phyloP scores from a whole-genome alignment of 176 grass and related monocot genomes.

The Cymbopogon citratus region DNA sequence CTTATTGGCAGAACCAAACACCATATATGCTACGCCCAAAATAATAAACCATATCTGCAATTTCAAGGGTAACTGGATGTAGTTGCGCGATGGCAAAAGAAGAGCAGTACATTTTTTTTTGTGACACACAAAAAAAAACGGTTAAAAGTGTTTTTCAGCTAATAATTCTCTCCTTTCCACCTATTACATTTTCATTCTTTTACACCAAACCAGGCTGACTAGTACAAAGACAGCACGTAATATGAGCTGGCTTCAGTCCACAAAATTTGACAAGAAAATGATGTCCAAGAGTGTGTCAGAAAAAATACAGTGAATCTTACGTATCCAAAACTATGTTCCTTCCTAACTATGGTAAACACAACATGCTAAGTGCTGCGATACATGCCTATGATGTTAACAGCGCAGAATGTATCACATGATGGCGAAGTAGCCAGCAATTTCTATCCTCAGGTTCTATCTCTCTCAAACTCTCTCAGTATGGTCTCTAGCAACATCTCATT shows the following conservation, averaged over 20 bases:
- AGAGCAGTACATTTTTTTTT: background rate
- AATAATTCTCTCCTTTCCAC: background rate
- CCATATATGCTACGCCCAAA: background rate
- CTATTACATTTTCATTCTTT: background rate
- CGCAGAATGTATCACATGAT: background rate
- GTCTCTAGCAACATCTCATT: conserved; percentile 89
- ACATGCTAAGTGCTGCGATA: background rate
- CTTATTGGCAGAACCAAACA: background rate
- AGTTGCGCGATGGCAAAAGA: background rate
- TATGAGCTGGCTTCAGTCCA: background rate
- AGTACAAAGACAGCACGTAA: background rate
- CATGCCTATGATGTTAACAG: background rate
- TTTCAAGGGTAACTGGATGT: background rate
- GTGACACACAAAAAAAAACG: background rate
- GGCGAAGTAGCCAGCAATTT: background rate
- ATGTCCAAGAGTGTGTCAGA: background rate
- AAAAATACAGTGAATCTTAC: conserved; percentile 5
- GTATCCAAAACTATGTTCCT: conserved; percentile 17
- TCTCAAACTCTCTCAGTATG: conserved; percentile 59
- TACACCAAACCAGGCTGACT: background rate
- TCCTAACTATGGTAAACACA: conserved; percentile 30
- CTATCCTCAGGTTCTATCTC: conserved; percentile 34
- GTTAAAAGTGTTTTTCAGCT: background rate
- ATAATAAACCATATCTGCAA: background rate
- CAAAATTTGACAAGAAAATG: conserved; percentile 6